Conservation (phyloP, 2,329 filamentous ascomycete species). For the Piedraia hortae region DNA sequence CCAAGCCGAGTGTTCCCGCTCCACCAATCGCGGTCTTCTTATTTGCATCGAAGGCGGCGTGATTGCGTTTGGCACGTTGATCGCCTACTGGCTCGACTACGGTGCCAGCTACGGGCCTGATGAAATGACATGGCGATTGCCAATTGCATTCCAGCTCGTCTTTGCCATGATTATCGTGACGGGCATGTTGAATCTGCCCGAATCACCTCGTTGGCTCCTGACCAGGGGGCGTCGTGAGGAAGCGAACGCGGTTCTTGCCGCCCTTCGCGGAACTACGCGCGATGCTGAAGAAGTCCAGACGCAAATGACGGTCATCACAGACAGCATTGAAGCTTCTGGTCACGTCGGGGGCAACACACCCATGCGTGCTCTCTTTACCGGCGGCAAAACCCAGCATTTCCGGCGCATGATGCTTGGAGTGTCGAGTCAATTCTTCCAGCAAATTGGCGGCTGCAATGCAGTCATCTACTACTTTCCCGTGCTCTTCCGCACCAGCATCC, state of each 20-base stretch:
- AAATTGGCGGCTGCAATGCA: conserved; percentile 19
- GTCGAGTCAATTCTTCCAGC: conserved; percentile 33
- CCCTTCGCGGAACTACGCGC: conserved; percentile 20
- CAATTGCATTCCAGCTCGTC: conserved; percentile 25
- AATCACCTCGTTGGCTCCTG: conserved; percentile 20
- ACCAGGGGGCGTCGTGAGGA: conserved; percentile 19
- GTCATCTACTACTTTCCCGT: conserved; percentile 20
- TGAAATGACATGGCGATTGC: conserved; percentile 22
- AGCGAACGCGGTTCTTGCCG: conserved; percentile 23
- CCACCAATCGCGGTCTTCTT: conserved; percentile 30
- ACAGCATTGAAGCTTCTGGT: conserved; percentile 20
- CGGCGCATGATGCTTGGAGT: conserved; percentile 34
- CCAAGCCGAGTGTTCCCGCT: conserved; percentile 25
- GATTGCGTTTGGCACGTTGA: conserved; percentile 23
- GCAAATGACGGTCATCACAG: conserved; percentile 39
- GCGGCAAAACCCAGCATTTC: conserved; percentile 37
- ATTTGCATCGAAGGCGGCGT: conserved; percentile 31
- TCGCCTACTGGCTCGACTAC: conserved; percentile 24
- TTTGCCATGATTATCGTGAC: conserved; percentile 20
- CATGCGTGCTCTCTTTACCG: conserved; percentile 28
- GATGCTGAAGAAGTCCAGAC: conserved; percentile 28
- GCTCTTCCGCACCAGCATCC: conserved; percentile 23
- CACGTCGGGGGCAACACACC: conserved; percentile 16
- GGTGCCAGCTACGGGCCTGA: conserved; percentile 14
- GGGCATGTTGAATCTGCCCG: conserved; percentile 18